These are phyloP conservation scores for Apiospora marii DNA, from an alignment of 2,329 filamentous ascomycete genomes.

Conservation along the genomic window DNA sequence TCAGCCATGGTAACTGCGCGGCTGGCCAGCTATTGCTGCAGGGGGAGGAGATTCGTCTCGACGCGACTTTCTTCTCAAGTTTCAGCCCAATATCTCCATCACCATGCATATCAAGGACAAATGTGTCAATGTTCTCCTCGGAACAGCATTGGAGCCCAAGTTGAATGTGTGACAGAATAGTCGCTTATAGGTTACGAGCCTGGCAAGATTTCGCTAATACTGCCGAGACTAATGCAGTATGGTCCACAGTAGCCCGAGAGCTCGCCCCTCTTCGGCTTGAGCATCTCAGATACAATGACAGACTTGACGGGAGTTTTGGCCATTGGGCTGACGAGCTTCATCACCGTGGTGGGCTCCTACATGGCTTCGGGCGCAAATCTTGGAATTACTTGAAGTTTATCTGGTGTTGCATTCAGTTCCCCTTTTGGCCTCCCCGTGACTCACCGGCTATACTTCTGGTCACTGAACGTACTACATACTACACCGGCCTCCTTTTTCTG, in stretches of 20 bases:
- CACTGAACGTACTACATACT: background rate
- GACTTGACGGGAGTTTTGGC: background rate
- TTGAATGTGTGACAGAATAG: background rate
- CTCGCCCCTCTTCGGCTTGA: slow-evolving; percentile 7
- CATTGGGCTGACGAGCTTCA: slow-evolving; percentile 8
- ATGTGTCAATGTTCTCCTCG: background rate
- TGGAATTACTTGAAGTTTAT: background rate
- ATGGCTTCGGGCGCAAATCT: background rate
- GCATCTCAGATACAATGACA: slow-evolving; percentile 6
- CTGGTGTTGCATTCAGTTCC: background rate
- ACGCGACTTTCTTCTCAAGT: background rate
- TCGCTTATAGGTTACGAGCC: background rate
- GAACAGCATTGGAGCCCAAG: background rate
- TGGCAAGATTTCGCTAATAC: slow-evolving; percentile 15
- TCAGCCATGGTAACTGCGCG: background rate
- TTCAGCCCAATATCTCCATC: slow-evolving; percentile 5
- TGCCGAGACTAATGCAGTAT: slow-evolving; percentile 8
- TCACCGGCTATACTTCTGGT: background rate
- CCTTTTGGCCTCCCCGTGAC: background rate
- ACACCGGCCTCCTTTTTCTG: background rate
- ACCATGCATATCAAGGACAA: background rate
- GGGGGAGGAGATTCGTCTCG: background rate
- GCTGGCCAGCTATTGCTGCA: background rate
- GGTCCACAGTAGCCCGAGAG: slow-evolving; percentile 20
- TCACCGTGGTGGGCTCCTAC: background rate